phyloP scores from a whole-genome alignment of 2,329 filamentous ascomycete genomes.

The Hansfordia pulvinata region DNA sequence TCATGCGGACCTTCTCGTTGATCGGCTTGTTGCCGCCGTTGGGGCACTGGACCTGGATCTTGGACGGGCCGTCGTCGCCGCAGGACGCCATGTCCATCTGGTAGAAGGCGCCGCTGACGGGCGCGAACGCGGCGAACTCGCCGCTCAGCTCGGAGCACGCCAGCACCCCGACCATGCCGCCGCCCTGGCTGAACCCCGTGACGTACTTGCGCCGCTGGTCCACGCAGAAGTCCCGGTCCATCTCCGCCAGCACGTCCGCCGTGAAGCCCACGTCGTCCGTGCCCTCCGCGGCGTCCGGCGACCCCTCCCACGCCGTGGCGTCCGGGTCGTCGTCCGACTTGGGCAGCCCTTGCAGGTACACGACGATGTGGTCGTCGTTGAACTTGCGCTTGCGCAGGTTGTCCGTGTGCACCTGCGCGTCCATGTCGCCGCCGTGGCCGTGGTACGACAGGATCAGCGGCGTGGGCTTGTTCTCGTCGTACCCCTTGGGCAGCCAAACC shows the following conservation, averaged over 20 bases:
- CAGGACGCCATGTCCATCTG: no score
- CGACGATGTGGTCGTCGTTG: neutral
- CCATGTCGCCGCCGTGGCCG: neutral
- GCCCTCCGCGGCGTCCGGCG: conserved; percentile 2
- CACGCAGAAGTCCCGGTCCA: conserved; percentile 6
- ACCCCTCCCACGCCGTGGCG: conserved; percentile 3
- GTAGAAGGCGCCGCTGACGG: conserved; percentile 7
- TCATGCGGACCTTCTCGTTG: no score
- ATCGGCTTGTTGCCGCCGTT: no score
- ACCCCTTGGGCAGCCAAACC: neutral
- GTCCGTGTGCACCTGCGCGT: neutral
- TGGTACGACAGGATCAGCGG: neutral
- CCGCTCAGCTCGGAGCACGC: conserved; percentile 4
- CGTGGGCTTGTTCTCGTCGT: neutral
- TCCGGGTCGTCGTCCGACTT: neutral
- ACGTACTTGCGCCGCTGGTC: conserved; percentile 7
- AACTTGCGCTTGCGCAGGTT: neutral
- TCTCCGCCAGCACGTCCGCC: conserved; percentile 6
- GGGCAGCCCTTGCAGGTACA: no score
- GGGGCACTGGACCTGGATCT: no score
- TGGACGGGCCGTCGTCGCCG: no score
- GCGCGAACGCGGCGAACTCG: conserved; percentile 6
- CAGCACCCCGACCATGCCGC: conserved; percentile 5
- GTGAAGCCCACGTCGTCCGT: conserved; percentile 6
- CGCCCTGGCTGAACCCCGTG: conserved; percentile 6